Base-by-base conservation (phyloP, 2,329 filamentous ascomycete genomes). In the Aquanectria penicillioides region DNA sequence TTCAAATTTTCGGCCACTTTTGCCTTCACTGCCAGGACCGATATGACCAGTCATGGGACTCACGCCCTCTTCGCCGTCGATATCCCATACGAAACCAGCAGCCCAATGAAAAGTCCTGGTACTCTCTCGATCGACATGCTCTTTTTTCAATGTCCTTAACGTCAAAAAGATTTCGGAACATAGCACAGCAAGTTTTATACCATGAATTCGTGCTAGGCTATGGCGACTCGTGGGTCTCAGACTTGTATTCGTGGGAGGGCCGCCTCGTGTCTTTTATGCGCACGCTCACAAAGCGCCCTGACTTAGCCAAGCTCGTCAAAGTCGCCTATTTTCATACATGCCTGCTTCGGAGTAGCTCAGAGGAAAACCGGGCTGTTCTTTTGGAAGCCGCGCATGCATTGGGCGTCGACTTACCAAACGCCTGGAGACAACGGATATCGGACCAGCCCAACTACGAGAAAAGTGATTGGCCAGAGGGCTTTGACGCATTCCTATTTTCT, bases 201-300 rank as follows among this genome's bases (percentile, higher is more conserved):
- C 57, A 59, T 23, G 57, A 56, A 22, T 59, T 59, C 13, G 28
- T 13, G 37, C 28, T 46, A 12, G 51, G 51, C 26, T 51, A 50
- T n/a, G 51, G 44, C 28, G 37, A 56, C 34, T 56, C 51, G 3
- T 43, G 52, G 38, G 29, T 40, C 40, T 40, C 51, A 6, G 9
- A 47, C n/a, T 7, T 31, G 23, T 41, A 51, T 33, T 37, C 33
- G 23, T 60, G 46, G 46, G 15, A 57, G 5, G 52, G 51, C 20
- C 57, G 46, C 7, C 52, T 60, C 33, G 41, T 49, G 12, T 51
- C 52, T 13, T 60, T 60, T 18, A 44, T 44, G 49, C 49, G 49
- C 10, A 52, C 49, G 11, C 28, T 52, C 8, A 22, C 36, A 18
- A 23, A 23, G 15, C 57, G 43, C 2, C 37, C 36, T 15, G 57